A percentile compares a stretch with the other conserved stretches of the same genome.
Conservation (phyloP, 1,284 basidiomycete genomes). For the Apiotrichum montevideense region DNA sequence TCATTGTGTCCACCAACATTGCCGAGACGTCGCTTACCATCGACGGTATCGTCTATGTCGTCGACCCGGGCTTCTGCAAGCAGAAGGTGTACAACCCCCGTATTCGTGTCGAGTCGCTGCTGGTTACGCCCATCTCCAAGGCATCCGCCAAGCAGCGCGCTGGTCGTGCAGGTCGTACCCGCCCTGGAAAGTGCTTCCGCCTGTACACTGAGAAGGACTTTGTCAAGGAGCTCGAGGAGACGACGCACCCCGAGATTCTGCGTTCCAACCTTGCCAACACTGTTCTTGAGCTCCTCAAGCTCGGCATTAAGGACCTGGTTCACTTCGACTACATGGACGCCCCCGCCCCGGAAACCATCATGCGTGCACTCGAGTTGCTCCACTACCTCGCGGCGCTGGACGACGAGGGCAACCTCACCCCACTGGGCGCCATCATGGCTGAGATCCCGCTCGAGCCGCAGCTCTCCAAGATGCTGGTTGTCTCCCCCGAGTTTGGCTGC, state of each 20-base stretch:
- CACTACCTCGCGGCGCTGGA: constrained; percentile 90
- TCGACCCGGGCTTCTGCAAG: constrained; percentile 96
- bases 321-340: constrained; percentile 95
- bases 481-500: constrained; percentile 90
- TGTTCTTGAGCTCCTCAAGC: constrained; percentile 87
- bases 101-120: constrained; percentile 88
- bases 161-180: constrained; percentile 90
- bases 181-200: constrained; percentile 95
- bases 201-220: constrained; percentile 98
- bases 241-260: constrained; percentile 93
- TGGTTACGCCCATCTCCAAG: constrained; percentile 94
- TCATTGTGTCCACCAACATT: constrained; percentile 94
- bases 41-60: constrained; percentile 97
- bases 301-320: constrained; percentile 89
- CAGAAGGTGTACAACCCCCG: constrained; percentile 97
- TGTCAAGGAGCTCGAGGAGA: constrained; percentile 88
- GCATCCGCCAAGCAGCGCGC: constrained; percentile 94
- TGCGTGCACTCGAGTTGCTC: constrained; percentile 92
- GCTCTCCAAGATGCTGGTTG: constrained; percentile 89
- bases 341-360: constrained; percentile 93
- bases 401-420: constrained; percentile 87
- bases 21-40: constrained; percentile 98
- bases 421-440: constrained; percentile 87
- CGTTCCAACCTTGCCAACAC: constrained; percentile 89
- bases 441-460: constrained; percentile 98